phyloP scores from a whole-genome alignment of 129 eudicot species.

The Saposhnikovia divaricata region DNA sequence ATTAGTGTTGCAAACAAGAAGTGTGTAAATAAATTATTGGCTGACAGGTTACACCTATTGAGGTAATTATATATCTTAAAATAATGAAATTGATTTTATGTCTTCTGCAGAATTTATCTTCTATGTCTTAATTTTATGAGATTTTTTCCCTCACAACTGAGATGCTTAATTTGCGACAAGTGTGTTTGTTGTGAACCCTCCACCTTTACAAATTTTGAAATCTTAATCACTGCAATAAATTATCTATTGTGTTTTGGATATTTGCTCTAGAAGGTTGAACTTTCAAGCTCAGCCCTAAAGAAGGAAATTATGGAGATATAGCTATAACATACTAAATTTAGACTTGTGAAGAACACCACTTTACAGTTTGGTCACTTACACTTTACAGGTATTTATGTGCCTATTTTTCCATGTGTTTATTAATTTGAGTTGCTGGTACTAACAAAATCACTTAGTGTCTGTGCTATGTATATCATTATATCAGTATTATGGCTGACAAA shows the following conservation, averaged over 20 bases:
- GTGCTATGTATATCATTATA: not conserved
- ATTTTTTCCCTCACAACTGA: not conserved
- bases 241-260: not conserved
- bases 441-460: not conserved
- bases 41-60: not conserved
- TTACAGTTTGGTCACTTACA: not conserved
- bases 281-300: not conserved
- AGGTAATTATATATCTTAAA: not conserved
- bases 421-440: not conserved
- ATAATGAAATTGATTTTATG: not conserved
- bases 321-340: not conserved
- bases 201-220: not conserved
- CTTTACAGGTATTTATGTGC: not conserved
- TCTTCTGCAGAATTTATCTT: not conserved
- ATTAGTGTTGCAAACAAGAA: not conserved
- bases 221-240: not conserved
- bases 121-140: not conserved
- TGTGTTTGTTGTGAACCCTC: not conserved
- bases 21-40: not conserved
- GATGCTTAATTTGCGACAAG: not conserved
- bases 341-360: not conserved
- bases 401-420: not conserved
- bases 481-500: not conserved
- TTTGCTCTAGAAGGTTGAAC: not conserved
- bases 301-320: not conserved